phyloP scores from a whole-genome alignment of 2,329 filamentous ascomycete genomes.

The Anisogramma anomala region DNA sequence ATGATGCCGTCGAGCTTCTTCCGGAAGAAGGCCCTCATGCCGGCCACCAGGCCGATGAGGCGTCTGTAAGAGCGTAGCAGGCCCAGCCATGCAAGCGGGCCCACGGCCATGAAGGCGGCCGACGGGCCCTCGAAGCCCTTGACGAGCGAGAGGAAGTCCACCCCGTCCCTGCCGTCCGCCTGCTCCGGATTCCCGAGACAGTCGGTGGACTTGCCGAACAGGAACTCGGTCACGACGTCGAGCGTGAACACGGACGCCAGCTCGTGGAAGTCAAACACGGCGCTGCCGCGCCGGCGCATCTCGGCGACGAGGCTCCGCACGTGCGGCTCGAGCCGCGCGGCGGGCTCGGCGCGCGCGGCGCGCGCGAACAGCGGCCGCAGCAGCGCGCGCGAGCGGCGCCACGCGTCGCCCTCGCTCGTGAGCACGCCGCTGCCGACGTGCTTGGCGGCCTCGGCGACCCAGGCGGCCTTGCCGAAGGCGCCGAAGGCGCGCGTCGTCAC shows the following conservation, averaged over 20 bases:
- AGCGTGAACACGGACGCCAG: slow-evolving; percentile 8
- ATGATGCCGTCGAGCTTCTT: slow-evolving; percentile 9
- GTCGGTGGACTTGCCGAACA: slow-evolving; percentile 9
- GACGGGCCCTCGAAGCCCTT: slow-evolving; percentile 11
- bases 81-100: slow-evolving; percentile 4
- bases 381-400: slow-evolving; percentile 6
- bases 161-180: not conserved
- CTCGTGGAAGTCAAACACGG: slow-evolving; percentile 7
- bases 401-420: slow-evolving; percentile 10
- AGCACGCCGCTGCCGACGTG: slow-evolving; percentile 12
- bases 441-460: slow-evolving; percentile 10
- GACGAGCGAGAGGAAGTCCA: slow-evolving; percentile 8
- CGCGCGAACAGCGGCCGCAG: slow-evolving; percentile 8
- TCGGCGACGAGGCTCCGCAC: slow-evolving; percentile 1
- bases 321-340: slow-evolving; percentile 9
- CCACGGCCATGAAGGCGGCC: slow-evolving; percentile 8
- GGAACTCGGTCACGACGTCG: slow-evolving; percentile 12
- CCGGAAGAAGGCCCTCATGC: slow-evolving; percentile 12
- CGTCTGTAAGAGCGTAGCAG: slow-evolving; percentile 1
- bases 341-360: slow-evolving; percentile 2
- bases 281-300: slow-evolving; percentile 1
- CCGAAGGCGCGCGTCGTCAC: slow-evolving; percentile 1
- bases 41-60: slow-evolving; percentile 5
- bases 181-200: not conserved
- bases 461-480: slow-evolving; percentile 8